phyloP scores from a whole-genome alignment of 2,329 filamentous ascomycete species.

The Sporothrix protearum region DNA sequence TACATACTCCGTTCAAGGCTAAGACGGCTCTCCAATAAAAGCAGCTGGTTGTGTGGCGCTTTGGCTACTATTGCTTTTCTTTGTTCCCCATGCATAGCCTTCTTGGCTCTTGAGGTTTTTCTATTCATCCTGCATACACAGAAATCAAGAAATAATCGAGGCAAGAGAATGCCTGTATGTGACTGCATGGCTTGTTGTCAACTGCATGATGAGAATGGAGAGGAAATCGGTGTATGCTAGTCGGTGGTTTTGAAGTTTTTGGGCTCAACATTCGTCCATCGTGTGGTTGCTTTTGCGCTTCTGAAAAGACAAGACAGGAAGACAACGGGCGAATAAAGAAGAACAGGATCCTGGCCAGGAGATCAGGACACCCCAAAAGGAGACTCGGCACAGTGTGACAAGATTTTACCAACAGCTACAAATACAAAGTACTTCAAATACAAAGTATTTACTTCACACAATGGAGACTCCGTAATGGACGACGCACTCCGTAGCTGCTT shows the following conservation, averaged over 20 bases:
- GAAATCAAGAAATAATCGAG: background rate
- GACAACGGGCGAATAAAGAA: background rate
- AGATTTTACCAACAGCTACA: background rate
- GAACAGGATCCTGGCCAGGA: background rate
- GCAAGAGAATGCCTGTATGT: background rate
- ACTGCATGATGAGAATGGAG: background rate
- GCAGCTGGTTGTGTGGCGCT: background rate
- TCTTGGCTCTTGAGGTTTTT: background rate
- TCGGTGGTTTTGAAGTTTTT: background rate
- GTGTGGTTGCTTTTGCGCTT: background rate
- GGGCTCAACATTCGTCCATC: background rate
- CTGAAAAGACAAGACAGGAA: background rate
- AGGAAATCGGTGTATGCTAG: background rate
- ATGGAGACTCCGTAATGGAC: too few relatives aligned
- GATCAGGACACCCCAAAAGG: too few relatives aligned
- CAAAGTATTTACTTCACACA: too few relatives aligned
- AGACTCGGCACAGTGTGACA: background rate
- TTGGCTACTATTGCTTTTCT: background rate
- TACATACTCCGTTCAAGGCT: background rate
- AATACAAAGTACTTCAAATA: too few relatives aligned
- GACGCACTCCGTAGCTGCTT: too few relatives aligned
- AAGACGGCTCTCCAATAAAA: background rate
- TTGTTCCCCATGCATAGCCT: background rate
- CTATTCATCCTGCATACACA: background rate
- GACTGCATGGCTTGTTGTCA: background rate